Evolutionary conservation across 345 rosid species (phyloP), one percentile per base, ranked within the genome.

Genomic region (Eucalyptus melliodora): DNA sequence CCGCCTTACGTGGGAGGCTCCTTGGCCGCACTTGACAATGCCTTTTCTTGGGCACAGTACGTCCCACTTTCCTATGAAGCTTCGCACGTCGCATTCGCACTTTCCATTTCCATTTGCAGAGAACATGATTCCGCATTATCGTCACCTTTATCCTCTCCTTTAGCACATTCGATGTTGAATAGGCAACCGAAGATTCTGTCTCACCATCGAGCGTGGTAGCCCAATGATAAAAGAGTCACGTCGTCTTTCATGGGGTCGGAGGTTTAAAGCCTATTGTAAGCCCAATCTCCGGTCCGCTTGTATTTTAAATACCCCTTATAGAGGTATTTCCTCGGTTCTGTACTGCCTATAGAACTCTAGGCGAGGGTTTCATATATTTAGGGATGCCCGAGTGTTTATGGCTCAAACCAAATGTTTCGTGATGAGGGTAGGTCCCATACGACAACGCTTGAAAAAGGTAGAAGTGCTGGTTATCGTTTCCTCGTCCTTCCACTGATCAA

Each of bases 41-140:
- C 96, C 87, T 95, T 95, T 89, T 67, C 88, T 21, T 95, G 97
- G 96, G 95, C 97, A 49, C 60, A 88, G 97, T 95, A 92, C 1
- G 90, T 82, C 16, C 44, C 82, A 72, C 82, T 19, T 72, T 5
- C 45, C 44, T 19, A 37, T 72, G 24, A 72, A 19, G 45, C 82
- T 72, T 30, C 21, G 26, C 77, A 50, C 50, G 24, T 89, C 77
- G 37, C 77, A n/a, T 65, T 65, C 21, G 40, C 44, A 27, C 88
- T 16, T 88, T 3, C 19, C 65, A 34, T 59, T 51, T 34, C 26
- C 34, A 40, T 50, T 7, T 44, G 21, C 50, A 44, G 19, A 85
- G 53, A 85, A 27, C 55, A 27, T 19, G 50, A 85, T 50, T 85
- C 53, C 55, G 6, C 34, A 9, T 85, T 11, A 65, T n/a, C 1